phyloP scores from a whole-genome alignment of 2,329 filamentous ascomycete species.

The Lithohypha guttulata region DNA sequence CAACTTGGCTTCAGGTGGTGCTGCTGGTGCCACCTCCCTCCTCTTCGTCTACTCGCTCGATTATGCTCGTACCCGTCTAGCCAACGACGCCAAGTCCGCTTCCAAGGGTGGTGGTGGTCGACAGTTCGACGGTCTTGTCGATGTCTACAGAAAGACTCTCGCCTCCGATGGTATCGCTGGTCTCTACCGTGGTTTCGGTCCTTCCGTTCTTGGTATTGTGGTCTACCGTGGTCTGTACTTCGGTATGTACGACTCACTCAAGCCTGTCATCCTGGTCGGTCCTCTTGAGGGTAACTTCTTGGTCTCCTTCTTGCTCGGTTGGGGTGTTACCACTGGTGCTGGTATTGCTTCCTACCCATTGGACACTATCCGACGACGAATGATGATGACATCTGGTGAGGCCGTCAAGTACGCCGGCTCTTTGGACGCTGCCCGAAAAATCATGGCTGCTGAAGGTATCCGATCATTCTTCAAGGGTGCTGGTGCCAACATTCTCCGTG shows the following conservation, averaged over 20 bases:
- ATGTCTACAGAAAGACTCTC: slow-evolving; percentile 99
- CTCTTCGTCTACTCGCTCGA: slow-evolving; percentile 99
- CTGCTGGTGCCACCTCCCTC: slow-evolving; percentile 98
- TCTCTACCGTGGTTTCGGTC: slow-evolving; percentile 99
- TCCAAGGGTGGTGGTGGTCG: slow-evolving; percentile 85
- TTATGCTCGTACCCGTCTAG: slow-evolving; percentile 99
- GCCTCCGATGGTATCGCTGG: slow-evolving; percentile 96
- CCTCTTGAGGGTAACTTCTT: slow-evolving; percentile 95
- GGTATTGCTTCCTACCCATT: slow-evolving; percentile 99
- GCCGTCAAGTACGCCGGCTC: slow-evolving; percentile 99
- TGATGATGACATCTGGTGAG: slow-evolving; percentile 97
- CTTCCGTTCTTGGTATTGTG: slow-evolving; percentile 96
- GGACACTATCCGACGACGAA: slow-evolving; percentile 99
- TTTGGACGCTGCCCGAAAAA: slow-evolving; percentile 89
- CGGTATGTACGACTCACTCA: slow-evolving; percentile 99
- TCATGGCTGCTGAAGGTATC: slow-evolving; percentile 91
- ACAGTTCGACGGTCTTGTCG: slow-evolving; percentile 99
- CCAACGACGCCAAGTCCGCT: slow-evolving; percentile 99
- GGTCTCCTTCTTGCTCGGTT: slow-evolving; percentile 96
- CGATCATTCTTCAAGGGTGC: slow-evolving; percentile 99
- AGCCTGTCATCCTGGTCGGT: slow-evolving; percentile 93
- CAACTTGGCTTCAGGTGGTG: slow-evolving; percentile 99
- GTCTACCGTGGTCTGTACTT: slow-evolving; percentile 99
- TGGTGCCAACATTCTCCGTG: slow-evolving; percentile 99
- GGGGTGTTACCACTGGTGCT: slow-evolving; percentile 98